A percentile compares a stretch with the other conserved stretches of the same genome.
phyloP scores from a whole-genome alignment of 176 grass and related monocot genomes.

The Zea luxurians region DNA sequence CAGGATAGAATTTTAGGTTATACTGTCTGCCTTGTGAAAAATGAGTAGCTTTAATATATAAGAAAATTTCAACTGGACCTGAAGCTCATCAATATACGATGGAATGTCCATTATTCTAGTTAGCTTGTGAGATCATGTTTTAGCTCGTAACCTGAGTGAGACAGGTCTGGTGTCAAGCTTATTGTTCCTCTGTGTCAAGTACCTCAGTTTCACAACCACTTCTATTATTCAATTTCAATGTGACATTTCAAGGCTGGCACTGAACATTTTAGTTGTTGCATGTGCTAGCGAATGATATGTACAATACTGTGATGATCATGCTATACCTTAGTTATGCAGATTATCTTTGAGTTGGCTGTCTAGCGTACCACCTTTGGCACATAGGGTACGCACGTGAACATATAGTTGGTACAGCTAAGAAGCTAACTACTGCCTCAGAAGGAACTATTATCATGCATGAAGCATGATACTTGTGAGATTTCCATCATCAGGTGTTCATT shows the following conservation, averaged over 20 bases:
- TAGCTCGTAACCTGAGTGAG: constrained; percentile 10
- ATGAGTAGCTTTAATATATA: background rate
- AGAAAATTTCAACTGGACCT: background rate
- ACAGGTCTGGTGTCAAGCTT: background rate
- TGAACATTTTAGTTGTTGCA: background rate
- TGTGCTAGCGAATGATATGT: constrained; percentile 26
- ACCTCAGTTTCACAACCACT: background rate
- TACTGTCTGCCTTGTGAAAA: background rate
- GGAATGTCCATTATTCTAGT: background rate
- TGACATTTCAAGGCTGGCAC: constrained; percentile 8
- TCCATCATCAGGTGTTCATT: constrained; percentile 6
- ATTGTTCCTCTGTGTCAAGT: background rate
- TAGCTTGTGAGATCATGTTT: background rate
- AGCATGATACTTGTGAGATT: background rate
- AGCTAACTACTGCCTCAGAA: constrained; percentile 18
- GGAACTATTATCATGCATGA: background rate
- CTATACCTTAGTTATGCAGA: constrained; percentile 23
- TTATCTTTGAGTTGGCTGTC: constrained; percentile 8
- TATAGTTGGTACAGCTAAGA: background rate
- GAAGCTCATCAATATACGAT: background rate
- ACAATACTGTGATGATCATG: background rate
- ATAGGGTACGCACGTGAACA: background rate
- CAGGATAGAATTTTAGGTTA: background rate
- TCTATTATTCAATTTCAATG: background rate
- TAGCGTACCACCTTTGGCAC: background rate